A percentile compares a stretch with the other conserved stretches of the same genome.
These are phyloP conservation scores for Aspergillus asperescens DNA, from an alignment of 495 filamentous ascomycete genomes.

Conservation along the genomic window DNA sequence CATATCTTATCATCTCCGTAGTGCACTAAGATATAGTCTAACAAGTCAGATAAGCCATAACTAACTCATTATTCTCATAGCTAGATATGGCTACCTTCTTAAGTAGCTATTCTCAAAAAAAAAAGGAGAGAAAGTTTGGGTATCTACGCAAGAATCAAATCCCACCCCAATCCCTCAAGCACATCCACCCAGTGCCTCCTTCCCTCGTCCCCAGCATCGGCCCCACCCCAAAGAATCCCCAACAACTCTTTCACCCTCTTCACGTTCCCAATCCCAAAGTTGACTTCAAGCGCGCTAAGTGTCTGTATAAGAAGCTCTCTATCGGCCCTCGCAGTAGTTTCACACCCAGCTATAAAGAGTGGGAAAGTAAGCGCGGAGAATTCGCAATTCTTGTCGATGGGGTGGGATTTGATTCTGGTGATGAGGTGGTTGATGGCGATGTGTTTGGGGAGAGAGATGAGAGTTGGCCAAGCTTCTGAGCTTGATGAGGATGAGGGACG, in stretches of 20 bases:
- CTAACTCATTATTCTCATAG: too few relatives aligned
- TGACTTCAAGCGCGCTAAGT: conserved; percentile 29
- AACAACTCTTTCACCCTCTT: conserved; percentile 39
- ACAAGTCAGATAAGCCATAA: too few relatives aligned
- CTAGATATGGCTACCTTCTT: too few relatives aligned
- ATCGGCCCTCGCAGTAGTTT: conserved; percentile 24
- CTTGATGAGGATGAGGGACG: not conserved
- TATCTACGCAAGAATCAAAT: conserved; percentile 34
- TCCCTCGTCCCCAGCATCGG: conserved; percentile 1
- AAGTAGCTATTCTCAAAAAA: too few relatives aligned
- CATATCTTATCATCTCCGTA: too few relatives aligned
- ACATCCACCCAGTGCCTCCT: conserved; percentile 38
- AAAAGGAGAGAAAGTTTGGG: not conserved
- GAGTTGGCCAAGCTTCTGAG: not conserved
- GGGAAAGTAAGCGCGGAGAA: conserved; percentile 44
- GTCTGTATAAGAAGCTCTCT: conserved; percentile 27
- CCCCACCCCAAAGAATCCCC: conserved; percentile 26
- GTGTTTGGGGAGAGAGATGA: conserved; percentile 28
- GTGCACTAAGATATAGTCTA: too few relatives aligned
- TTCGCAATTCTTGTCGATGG: conserved; percentile 37
- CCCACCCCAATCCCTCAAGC: conserved; percentile 38
- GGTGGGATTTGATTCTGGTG: conserved; percentile 22
- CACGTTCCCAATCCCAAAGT: conserved; percentile 44
- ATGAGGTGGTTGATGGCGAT: conserved; percentile 31
- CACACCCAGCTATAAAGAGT: conserved; percentile 39